phyloP scores from a whole-genome alignment of 306 rosid species.

The Herpetospermum pedunculosum region DNA sequence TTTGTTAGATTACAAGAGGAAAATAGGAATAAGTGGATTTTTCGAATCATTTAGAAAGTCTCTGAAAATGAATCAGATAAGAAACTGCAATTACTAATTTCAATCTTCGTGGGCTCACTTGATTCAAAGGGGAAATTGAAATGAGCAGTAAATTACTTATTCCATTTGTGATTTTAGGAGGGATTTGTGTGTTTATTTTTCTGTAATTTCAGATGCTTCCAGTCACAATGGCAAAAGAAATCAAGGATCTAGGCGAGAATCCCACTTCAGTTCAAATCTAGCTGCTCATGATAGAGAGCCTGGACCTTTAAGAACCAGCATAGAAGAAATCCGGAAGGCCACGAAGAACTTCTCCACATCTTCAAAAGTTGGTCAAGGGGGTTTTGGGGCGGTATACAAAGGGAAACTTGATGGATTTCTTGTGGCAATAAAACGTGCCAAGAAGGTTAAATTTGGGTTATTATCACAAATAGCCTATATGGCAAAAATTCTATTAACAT shows the following conservation, averaged over 20 bases:
- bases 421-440: conserved; percentile 88
- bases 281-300: conserved; percentile 38
- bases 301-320: conserved; percentile 41
- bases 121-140: neutral
- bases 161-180: conserved; percentile 6
- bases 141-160: neutral
- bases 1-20: neutral
- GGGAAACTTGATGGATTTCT: conserved; percentile 66
- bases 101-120: neutral
- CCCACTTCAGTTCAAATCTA: conserved; percentile 16
- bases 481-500: too few species aligned
- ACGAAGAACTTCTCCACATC: conserved; percentile 80
- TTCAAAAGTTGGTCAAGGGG: conserved; percentile 88
- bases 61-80: neutral
- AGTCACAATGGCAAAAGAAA: conserved; percentile 33
- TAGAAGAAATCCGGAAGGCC: conserved; percentile 57
- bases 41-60: neutral
- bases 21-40: neutral
- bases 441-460: conserved; percentile 61
- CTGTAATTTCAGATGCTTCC: conserved; percentile 40
- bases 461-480: too few species aligned
- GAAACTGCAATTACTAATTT: neutral
- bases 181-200: conserved; percentile 1
- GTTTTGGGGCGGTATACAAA: conserved; percentile 83
- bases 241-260: conserved; percentile 30